Conservation (phyloP, 2,329 filamentous ascomycete genomes). For the Kalmusia sp. region DNA sequence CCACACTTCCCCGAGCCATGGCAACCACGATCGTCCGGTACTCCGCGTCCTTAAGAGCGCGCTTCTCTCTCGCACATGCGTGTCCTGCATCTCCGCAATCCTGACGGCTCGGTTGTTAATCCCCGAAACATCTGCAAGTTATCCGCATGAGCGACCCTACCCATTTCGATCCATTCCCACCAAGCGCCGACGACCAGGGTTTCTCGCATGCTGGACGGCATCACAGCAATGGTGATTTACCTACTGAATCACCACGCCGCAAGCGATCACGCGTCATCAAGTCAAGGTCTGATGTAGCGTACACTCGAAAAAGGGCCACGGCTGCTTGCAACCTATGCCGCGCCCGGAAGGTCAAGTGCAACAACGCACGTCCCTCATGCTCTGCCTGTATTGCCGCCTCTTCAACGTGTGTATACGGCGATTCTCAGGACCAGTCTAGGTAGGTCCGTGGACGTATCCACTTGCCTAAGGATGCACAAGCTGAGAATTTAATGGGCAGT, state of each 20-base stretch:
- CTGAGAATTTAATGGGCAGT: background rate
- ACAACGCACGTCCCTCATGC: slow-evolving; percentile 1
- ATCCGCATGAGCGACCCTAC: no score
- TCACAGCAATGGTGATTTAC: no score
- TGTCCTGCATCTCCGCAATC: no score
- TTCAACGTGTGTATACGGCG: background rate
- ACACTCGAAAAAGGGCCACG: background rate
- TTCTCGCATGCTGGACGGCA: no score
- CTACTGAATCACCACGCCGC: background rate
- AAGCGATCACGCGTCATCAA: background rate
- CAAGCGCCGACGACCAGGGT: no score
- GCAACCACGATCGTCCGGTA: background rate
- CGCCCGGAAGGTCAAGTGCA: slow-evolving; percentile 1
- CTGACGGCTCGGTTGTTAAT: no score
- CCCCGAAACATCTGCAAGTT: no score
- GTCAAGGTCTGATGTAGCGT: background rate
- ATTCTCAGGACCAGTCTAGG: background rate
- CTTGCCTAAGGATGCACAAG: background rate
- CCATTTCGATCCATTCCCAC: no score
- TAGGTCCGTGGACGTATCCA: background rate
- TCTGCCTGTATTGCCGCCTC: background rate
- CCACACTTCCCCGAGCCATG: no score
- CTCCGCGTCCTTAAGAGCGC: background rate
- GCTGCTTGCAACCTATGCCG: background rate
- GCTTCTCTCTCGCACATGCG: no score